Evolutionary conservation across 768 basidiomycete genomes (phyloP).

Genomic region (Pisolithus albus): DNA sequence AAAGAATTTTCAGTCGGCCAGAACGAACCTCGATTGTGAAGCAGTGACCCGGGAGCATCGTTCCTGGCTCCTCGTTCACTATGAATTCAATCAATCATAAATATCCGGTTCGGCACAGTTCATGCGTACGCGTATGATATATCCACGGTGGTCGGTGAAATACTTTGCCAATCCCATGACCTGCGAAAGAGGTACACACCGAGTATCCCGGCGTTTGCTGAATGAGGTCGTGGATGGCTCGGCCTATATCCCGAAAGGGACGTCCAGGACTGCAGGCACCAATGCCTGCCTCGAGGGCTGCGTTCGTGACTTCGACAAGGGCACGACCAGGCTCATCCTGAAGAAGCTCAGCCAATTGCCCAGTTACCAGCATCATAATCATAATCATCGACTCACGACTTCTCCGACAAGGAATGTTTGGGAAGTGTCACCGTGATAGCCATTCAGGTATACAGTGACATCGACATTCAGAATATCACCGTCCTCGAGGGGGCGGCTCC

Average conservation of each 20-base stretch:
- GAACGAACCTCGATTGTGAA: constrained; percentile 81
- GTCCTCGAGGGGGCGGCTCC: constrained; percentile 69
- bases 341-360: background rate
- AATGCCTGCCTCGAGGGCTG: constrained; percentile 68
- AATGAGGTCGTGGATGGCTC: constrained; percentile 53
- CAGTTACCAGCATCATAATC: background rate
- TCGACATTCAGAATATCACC: constrained; percentile 89
- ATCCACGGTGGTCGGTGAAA: constrained; percentile 87
- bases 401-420: constrained; percentile 75
- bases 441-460: constrained; percentile 75
- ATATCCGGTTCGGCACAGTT: background rate
- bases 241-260: constrained; percentile 65
- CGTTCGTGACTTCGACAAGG: constrained; percentile 54
- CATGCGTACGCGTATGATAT: constrained; percentile 57
- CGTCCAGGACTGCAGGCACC: constrained; percentile 63
- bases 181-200: constrained; percentile 66
- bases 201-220: constrained; percentile 36
- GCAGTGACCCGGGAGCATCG: constrained; percentile 80
- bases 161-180: constrained; percentile 78
- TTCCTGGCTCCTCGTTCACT: constrained; percentile 80
- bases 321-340: constrained; percentile 68
- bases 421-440: constrained; percentile 88
- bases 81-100: background rate
- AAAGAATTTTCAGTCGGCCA: background rate
- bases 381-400: constrained; percentile 47